phyloP scores from a whole-genome alignment of 345 rosid species.

The Arabis alpina region DNA sequence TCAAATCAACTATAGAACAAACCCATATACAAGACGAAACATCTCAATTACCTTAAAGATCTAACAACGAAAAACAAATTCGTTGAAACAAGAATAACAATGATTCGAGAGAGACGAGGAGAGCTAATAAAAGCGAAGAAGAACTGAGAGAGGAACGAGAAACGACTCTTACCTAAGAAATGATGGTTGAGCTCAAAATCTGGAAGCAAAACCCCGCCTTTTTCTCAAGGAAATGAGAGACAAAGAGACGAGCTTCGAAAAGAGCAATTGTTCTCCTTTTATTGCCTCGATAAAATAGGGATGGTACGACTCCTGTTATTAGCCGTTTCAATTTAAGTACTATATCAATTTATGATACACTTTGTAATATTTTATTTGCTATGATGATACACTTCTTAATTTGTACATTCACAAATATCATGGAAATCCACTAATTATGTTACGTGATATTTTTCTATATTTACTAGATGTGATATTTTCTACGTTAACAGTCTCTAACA shows the following conservation, averaged over 20 bases:
- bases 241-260: conserved; percentile 41
- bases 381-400: too few species aligned
- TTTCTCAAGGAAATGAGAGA: conserved; percentile 39
- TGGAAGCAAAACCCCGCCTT: conserved; percentile 46
- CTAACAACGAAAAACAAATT: neutral
- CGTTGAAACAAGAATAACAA: neutral
- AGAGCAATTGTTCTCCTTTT: conserved; percentile 32
- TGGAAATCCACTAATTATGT: too few species aligned
- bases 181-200: conserved; percentile 23
- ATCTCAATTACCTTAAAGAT: conserved; percentile 25
- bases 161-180: conserved; percentile 8
- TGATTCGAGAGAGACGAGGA: neutral
- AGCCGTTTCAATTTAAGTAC: conserved; percentile 19
- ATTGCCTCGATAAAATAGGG: conserved; percentile 22
- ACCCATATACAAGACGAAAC: conserved; percentile 10
- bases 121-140: conserved; percentile 3
- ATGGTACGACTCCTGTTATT: neutral
- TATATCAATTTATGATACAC: too few species aligned
- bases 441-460: neutral
- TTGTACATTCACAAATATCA: too few species aligned
- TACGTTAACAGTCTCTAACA: neutral
- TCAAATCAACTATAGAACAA: neutral
- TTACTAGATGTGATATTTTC: neutral
- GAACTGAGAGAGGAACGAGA: conserved; percentile 40
- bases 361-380: too few species aligned